Percentiles rank a stretch among this genome's conserved stretches.
phyloP scores from a whole-genome alignment of 1,139 yeast species.

The Saccharomyces hybrid region DNA sequence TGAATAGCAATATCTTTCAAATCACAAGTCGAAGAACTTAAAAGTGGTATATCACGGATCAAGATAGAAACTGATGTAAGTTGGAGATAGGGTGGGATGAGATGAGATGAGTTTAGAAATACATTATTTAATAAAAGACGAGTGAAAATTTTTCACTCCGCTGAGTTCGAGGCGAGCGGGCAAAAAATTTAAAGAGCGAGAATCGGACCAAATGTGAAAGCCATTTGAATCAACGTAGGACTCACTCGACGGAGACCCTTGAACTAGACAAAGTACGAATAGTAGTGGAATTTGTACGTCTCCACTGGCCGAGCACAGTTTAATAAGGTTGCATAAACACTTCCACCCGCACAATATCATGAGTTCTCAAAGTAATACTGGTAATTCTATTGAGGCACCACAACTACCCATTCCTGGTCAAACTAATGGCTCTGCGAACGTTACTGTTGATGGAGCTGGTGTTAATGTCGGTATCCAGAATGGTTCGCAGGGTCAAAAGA shows the following conservation, averaged over 20 bases:
- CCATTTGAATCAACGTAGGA: not conserved
- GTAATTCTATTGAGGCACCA: conserved; percentile 44
- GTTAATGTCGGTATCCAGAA: conserved; percentile 21
- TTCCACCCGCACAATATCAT: not conserved
- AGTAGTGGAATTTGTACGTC: not conserved
- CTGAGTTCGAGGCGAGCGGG: conserved; percentile 3
- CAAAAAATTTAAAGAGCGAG: conserved; percentile 2
- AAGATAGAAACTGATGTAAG: not conserved
- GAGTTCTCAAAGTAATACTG: conserved; percentile 2
- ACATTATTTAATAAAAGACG: conserved; percentile 5
- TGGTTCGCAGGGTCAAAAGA: conserved; percentile 34
- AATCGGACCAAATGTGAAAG: not conserved
- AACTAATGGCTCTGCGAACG: conserved; percentile 11
- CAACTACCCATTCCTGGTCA: conserved; percentile 52
- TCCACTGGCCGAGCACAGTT: not conserved
- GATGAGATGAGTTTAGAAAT: conserved; percentile 16
- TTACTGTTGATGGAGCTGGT: not conserved
- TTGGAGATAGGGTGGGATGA: conserved; percentile 11
- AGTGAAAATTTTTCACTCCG: conserved; percentile 7
- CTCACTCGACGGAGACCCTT: not conserved
- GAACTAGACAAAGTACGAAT: not conserved
- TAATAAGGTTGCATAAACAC: not conserved
- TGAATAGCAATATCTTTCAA: not conserved
- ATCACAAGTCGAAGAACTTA: not conserved
- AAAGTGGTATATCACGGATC: not conserved